Evolutionary conservation across 306 rosid genomes (phyloP).

Genomic region (Malus fusca): DNA sequence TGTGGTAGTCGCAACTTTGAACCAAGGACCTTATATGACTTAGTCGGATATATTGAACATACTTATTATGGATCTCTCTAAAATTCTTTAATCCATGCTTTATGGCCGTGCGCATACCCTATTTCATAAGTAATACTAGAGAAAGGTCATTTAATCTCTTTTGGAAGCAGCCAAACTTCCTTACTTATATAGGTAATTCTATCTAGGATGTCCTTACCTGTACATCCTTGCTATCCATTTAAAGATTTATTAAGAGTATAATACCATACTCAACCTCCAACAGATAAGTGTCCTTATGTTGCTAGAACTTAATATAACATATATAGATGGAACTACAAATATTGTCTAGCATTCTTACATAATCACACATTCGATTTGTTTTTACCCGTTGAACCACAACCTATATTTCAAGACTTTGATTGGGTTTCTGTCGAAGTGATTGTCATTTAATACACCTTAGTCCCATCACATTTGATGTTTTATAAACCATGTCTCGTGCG

Average conservation of each 20-base stretch:
- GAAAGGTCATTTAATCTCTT: not conserved
- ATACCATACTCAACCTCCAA: not conserved
- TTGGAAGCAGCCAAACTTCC: not conserved
- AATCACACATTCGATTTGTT: not conserved
- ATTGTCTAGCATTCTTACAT: not conserved
- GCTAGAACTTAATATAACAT: not conserved
- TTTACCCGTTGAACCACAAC: not conserved
- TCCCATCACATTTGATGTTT: not conserved
- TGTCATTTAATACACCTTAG: not conserved
- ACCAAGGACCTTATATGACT: not conserved
- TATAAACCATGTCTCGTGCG: not conserved
- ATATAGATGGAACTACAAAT: not conserved
- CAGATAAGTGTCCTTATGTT: not conserved
- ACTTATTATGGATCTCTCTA: not conserved
- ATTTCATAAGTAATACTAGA: not conserved
- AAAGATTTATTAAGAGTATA: not conserved
- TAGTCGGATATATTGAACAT: not conserved
- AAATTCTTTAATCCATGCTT: not conserved
- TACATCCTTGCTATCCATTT: not conserved
- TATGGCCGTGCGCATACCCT: not conserved
- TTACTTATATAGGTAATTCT: not conserved
- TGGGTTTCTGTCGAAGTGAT: not conserved
- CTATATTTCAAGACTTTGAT: not conserved
- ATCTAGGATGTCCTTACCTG: not conserved
- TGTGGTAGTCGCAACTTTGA: not conserved